Conservation (phyloP, 106 monocot genomes). For the Dioscorea zingiberensis region DNA sequence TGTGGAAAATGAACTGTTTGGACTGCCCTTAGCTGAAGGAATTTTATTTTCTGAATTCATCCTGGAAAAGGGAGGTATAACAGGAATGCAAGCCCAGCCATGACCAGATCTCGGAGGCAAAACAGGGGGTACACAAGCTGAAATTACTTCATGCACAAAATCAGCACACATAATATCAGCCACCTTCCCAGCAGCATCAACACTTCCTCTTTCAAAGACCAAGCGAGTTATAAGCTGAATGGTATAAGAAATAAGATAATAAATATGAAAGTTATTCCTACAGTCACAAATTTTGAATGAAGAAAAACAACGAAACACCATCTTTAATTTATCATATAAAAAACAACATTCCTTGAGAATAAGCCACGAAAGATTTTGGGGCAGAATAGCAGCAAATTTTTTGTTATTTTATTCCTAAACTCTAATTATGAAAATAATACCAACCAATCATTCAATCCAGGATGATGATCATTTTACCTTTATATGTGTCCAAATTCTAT, state of each 20-base stretch:
- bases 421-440: too few species aligned
- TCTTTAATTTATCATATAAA: too few species aligned
- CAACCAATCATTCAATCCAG: too few species aligned
- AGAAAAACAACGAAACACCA: too few species aligned
- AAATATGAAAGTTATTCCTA: too few species aligned
- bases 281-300: too few species aligned
- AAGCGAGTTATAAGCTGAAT: constrained; percentile 80
- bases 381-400: too few species aligned
- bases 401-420: too few species aligned
- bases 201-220: constrained; percentile 91
- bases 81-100: constrained; percentile 91
- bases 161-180: constrained; percentile 91
- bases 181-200: constrained; percentile 92
- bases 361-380: too few species aligned
- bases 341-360: too few species aligned
- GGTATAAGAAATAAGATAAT: constrained; percentile 1
- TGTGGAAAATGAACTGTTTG: constrained; percentile 27
- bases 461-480: too few species aligned
- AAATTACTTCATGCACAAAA: constrained; percentile 96
- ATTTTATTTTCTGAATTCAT: constrained; percentile 21
- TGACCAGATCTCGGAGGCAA: constrained; percentile 72
- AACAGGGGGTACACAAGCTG: constrained; percentile 96
- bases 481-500: too few species aligned
- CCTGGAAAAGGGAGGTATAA: constrained; percentile 39
- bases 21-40: constrained; percentile 19